phyloP scores from a whole-genome alignment of 1,139 yeast genomes.

The Kodamaea anthophila region DNA sequence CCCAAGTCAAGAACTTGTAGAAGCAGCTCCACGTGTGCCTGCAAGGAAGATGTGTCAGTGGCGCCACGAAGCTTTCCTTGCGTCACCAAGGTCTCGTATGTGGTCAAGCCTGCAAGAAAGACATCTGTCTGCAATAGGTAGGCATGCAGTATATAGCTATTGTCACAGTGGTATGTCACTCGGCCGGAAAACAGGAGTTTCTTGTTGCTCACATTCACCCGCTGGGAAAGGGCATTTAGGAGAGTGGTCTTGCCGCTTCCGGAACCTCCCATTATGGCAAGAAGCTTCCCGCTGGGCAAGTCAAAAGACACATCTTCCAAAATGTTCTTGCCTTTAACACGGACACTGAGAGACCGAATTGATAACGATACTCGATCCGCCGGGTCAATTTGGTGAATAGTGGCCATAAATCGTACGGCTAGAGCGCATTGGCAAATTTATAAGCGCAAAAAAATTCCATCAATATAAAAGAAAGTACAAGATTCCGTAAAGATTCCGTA shows the following conservation, averaged over 20 bases:
- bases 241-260: constrained; percentile 87
- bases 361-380: not conserved
- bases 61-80: constrained; percentile 14
- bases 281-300: constrained; percentile 44
- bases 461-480: no score
- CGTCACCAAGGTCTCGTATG: constrained; percentile 16
- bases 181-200: constrained; percentile 28
- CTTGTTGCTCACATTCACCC: constrained; percentile 37
- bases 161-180: constrained; percentile 14
- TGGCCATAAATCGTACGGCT: constrained; percentile 1
- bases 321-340: constrained; percentile 12
- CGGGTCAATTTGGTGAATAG: constrained; percentile 1
- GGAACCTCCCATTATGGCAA: constrained; percentile 79
- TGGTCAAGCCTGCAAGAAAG: constrained; percentile 19
- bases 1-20: constrained; percentile 35
- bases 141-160: constrained; percentile 41
- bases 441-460: no score
- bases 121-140: constrained; percentile 69
- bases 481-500: no score
- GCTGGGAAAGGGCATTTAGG: constrained; percentile 62
- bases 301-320: constrained; percentile 48
- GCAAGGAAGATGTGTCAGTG: constrained; percentile 1
- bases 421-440: no score
- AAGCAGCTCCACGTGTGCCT: constrained; percentile 20
- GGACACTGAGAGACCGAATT: constrained; percentile 19